Evolutionary conservation across 768 basidiomycete species (phyloP).

Genomic region (Calvatia gigantea): DNA sequence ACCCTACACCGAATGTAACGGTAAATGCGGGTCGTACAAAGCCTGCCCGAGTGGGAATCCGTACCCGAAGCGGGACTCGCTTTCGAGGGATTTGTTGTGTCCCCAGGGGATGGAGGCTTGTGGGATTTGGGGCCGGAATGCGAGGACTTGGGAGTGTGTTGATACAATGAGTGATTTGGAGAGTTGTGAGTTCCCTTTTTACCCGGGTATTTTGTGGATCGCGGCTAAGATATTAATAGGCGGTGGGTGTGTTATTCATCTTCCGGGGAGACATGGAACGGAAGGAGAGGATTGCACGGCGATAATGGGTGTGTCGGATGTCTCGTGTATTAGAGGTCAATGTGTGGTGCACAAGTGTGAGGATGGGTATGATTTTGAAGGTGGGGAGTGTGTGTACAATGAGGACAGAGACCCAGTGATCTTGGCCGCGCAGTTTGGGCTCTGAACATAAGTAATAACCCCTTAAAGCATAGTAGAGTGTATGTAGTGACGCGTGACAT

Average conservation of each 20-base stretch:
- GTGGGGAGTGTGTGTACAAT: constrained; percentile 12
- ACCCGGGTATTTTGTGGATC: not conserved
- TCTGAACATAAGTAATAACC: constrained; percentile 13
- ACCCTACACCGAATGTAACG: constrained; percentile 45
- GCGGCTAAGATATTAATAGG: constrained; percentile 25
- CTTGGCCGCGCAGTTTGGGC: constrained; percentile 26
- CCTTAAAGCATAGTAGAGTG: not conserved
- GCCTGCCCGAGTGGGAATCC: constrained; percentile 30
- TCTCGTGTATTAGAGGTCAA: constrained; percentile 39
- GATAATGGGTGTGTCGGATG: constrained; percentile 44
- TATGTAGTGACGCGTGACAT: no score
- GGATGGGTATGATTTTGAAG: constrained; percentile 29
- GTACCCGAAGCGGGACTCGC: constrained; percentile 26
- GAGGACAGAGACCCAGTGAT: constrained; percentile 22
- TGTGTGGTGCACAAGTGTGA: constrained; percentile 45
- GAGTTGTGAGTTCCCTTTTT: constrained; percentile 40
- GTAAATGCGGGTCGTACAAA: constrained; percentile 36
- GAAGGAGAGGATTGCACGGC: constrained; percentile 49
- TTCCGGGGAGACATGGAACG: constrained; percentile 18
- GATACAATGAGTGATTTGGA: constrained; percentile 44
- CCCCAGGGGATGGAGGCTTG: constrained; percentile 37
- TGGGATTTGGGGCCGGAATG: constrained; percentile 35
- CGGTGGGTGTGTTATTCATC: constrained; percentile 41
- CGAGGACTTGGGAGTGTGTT: constrained; percentile 46
- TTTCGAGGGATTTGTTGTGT: constrained; percentile 28